Conservation (phyloP, 2,329 filamentous ascomycete species). For the Colletotrichum sp. region DNA sequence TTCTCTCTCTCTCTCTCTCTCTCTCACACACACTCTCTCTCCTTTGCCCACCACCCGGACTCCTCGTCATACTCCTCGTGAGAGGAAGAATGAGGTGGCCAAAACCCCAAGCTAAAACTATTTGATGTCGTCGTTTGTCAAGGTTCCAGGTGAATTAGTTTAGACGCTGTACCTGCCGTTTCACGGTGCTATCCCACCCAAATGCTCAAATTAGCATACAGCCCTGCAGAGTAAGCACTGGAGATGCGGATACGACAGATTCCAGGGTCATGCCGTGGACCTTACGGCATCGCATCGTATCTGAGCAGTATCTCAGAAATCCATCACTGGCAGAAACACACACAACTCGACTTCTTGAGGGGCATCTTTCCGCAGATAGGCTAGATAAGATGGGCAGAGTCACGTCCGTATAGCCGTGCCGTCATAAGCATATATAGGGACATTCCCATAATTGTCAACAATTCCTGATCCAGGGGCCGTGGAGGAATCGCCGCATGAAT, state of each 20-base stretch:
- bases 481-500: background rate
- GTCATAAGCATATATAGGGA: background rate
- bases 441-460: background rate
- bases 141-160: background rate
- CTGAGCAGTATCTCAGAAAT: background rate
- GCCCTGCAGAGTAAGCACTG: background rate
- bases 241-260: background rate
- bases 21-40: background rate
- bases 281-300: background rate
- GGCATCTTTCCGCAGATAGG: background rate
- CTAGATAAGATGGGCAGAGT: background rate
- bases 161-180: background rate
- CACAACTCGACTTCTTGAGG: background rate
- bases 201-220: background rate
- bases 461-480: background rate
- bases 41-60: background rate
- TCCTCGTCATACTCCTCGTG: background rate
- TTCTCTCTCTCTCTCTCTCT: background rate
- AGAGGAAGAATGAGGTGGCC: background rate
- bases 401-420: background rate
- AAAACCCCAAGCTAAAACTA: background rate
- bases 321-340: background rate
- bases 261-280: background rate
- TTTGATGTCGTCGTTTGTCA: background rate
- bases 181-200: background rate